Base-by-base conservation (phyloP, 2,329 filamentous ascomycete species). In the Plectosphaerella plurivora region DNA sequence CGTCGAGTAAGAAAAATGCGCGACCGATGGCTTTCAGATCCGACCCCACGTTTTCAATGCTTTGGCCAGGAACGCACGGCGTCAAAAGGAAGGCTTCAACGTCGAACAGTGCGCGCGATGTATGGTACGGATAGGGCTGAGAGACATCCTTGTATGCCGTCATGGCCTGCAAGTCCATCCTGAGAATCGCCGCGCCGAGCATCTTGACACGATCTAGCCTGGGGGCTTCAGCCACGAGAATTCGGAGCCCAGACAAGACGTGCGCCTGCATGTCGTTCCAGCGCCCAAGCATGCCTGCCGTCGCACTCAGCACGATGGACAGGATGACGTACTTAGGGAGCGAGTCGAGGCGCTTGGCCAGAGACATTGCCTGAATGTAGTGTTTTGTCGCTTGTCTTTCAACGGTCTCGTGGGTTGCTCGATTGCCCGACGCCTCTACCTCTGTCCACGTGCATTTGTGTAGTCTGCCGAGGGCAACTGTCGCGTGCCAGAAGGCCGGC, bases 301-400 rank as follows among this genome's bases (percentile, higher is more conserved):
- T 59, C 1, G 67, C 67, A 1, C 64, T 53, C 5, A 71, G 60
- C 3, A 65, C 63, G 5, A 68, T 56, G 35, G 66, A 68, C 2
- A 71, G 33, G 1, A 65, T 64, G 2, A 66, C 59, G n/a, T 68
- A 55, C 16, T 55, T 59, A 6, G 47, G 52, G 2, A 63, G 55
- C 35, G 65, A 61, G 24, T 57, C 53, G 2, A 70, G 59, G 8
- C 58, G 54, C 22, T 52, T 56, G 1, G 63, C 66, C 20, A 62
- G 53, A 3, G 64, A 50, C 46, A 75, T 71, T 1, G 73, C 72
- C 1, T 63, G 57, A 52, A 74, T 75, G 53, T 76, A 76, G 51
- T 74, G 71, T 7, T 51, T 53, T 1, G 75, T 58, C 8, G 68
- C 68, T 57, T 55, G 2, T 49, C 52, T 5, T 22, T 22, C 22